Evolutionary conservation across 2,329 filamentous ascomycete genomes (phyloP), one percentile per base, ranked within the genome.

Genomic region (Sporothrix schenckii): DNA sequence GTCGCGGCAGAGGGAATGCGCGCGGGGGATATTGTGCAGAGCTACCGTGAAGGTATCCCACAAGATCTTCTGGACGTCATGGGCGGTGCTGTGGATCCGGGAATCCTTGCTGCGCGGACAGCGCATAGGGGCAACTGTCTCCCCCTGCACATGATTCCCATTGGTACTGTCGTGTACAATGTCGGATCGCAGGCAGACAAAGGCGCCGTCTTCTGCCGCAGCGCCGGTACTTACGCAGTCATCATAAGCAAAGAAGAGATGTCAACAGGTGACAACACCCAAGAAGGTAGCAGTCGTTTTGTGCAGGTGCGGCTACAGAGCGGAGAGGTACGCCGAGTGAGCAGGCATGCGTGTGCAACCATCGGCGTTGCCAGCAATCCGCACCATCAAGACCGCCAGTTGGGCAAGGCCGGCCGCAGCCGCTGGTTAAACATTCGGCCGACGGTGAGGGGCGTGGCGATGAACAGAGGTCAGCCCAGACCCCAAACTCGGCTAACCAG

Each of bases 381-480:
- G 61, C 91, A 97, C 79, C 91, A 93, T 80, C 92, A 97, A 75
- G 97, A 96, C 81, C 86, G 89, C 74, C 92, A 95, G 78, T 86
- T 99, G 70, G 96, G 96, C 76, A 99, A 99, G 83, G 95, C 95
- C 76, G 95, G 95, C 78, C 89, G 96, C 77, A 93, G 91, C 76
- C 88, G 95, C 77, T 97, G 93, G 94, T 82, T 98, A 75, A 95
- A 95, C 78, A 97, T 96, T 78, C 87, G 95, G 75, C 95, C 95
- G 19, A 97, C 95, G 0, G 95, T 99, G 58, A 90, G 96, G 84
- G 96, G 95, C 91, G 83, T 98, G 76, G 95, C 96, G 73, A 99
- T 99, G 96, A 99, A 99, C 84, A 93, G 94, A 80, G 88, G 91
- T 92, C 83, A 78, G 86, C 80, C 80, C 19, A n/a, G 27, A 19